Conservation (phyloP, 805 yeast species). For the Yamadazyma olivae region DNA sequence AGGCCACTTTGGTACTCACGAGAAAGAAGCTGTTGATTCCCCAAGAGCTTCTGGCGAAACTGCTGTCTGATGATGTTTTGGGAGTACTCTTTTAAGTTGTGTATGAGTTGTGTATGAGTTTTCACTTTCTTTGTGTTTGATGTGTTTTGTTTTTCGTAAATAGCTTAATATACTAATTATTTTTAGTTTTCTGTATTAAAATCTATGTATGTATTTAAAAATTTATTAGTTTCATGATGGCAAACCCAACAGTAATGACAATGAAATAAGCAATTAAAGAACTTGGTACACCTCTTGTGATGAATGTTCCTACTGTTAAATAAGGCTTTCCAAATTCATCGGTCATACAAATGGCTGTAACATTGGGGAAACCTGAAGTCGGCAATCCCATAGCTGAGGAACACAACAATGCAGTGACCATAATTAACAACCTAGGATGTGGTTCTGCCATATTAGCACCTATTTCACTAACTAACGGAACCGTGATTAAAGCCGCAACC, state of each 20-base stretch:
- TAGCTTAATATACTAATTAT: no score
- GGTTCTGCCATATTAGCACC: constrained; percentile 76
- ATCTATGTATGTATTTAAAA: no score
- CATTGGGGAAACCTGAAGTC: constrained; percentile 96
- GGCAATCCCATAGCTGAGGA: constrained; percentile 98
- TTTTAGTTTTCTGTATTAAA: no score
- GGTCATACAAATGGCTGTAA: constrained; percentile 91
- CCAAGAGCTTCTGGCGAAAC: constrained; percentile 48
- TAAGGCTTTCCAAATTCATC: constrained; percentile 92
- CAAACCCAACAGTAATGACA: constrained; percentile 77
- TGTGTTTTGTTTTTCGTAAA: no score
- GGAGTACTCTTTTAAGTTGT: no score
- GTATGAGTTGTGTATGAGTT: no score
- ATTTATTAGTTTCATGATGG: constrained; percentile 51
- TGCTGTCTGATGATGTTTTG: constrained; percentile 19
- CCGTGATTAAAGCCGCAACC: constrained; percentile 90
- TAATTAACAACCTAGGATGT: constrained; percentile 79
- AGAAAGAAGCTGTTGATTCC: constrained; percentile 21
- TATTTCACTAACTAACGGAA: constrained; percentile 86
- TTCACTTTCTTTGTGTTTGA: no score
- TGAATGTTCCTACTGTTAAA: constrained; percentile 80
- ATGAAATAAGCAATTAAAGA: constrained; percentile 71
- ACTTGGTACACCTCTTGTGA: constrained; percentile 87
- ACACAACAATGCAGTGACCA: constrained; percentile 65
- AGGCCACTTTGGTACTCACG: constrained; percentile 10